Evolutionary conservation across 768 basidiomycete species (phyloP), one percentile per base, ranked within the genome.

Genomic region (Rhodotorula diobovata): DNA sequence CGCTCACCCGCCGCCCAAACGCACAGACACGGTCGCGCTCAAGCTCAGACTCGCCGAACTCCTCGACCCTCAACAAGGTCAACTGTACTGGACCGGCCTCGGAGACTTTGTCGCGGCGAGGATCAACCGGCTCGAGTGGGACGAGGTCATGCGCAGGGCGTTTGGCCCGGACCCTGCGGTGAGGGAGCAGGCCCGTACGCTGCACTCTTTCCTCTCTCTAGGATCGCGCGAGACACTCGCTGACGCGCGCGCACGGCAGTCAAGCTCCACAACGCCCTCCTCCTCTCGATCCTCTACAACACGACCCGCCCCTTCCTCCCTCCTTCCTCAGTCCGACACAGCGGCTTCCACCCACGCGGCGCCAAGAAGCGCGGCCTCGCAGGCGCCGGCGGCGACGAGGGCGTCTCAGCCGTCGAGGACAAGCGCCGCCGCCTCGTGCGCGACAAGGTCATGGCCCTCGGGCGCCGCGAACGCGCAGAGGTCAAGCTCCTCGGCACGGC

Each of bases 251-350:
- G 6, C 48, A 0, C 21, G 2, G 8, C 69, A 73, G 74, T 70
- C 39, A 68, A 75, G 32, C 58, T 78, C 50, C 77, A 78, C 68
- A 74, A 78, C 65, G 73, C 73, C n/a, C 64, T 78, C 35, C 63
- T 78, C 45, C 70, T 78, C 58, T 67, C 76, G 41, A 72, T 78
- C 57, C 67, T 78, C 35, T 76, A 76, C 77, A 78, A 78, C 64
- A 76, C 76, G 15, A 78, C 77, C 25, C 67, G 72, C 23, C 58
- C 76, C 2, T 62, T 71, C 45, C 61, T 74, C 34, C 77, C 77
- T 2, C 71, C 77, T 1, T 63, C 74, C n/a, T 72, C 74, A n/a
- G 46, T 75, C 57, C 60, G 76, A 2, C 74, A 78, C 64, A 21
- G 45, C 7, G 77, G 77, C 45, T 78, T 76, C 71, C 67, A 66